Evolutionary conservation across 352 stramenopile genomes (phyloP).

Genomic region (Pythium angustatum): DNA sequence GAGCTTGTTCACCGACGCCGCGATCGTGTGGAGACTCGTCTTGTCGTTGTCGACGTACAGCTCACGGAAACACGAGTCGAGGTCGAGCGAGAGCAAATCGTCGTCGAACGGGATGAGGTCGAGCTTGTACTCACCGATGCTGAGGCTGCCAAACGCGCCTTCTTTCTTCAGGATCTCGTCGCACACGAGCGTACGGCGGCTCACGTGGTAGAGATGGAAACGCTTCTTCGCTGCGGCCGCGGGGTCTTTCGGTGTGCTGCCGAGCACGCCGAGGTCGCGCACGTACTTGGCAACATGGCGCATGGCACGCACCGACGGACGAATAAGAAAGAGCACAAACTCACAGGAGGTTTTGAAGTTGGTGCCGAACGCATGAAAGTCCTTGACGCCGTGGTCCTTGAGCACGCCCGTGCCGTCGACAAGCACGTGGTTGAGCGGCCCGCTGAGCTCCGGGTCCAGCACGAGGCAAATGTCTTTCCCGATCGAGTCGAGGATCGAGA

Average conservation of each 20-base stretch:
- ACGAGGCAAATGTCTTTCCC: slow-evolving; percentile 90
- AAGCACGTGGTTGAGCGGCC: slow-evolving; percentile 84
- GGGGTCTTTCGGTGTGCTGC: slow-evolving; percentile 27
- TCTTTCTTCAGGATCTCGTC: slow-evolving; percentile 92
- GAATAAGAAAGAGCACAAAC: slow-evolving; percentile 89
- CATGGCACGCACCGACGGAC: slow-evolving; percentile 72
- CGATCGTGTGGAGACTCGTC: slow-evolving; percentile 84
- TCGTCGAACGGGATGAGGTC: slow-evolving; percentile 96
- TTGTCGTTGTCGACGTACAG: slow-evolving; percentile 90
- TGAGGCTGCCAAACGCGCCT: slow-evolving; percentile 82
- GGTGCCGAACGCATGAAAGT: slow-evolving; percentile 84
- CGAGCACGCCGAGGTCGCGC: slow-evolving; percentile 43
- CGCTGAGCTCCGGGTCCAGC: slow-evolving; percentile 79
- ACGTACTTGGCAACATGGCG: slow-evolving; percentile 82
- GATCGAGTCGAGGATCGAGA: slow-evolving; percentile 81
- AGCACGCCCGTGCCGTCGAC: slow-evolving; percentile 84
- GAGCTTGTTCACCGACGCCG: slow-evolving; percentile 91
- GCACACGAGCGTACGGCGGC: slow-evolving; percentile 88
- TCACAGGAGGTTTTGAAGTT: slow-evolving; percentile 83
- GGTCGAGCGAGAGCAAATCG: slow-evolving; percentile 94
- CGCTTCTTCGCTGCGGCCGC: slow-evolving; percentile 56
- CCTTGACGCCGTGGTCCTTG: slow-evolving; percentile 85
- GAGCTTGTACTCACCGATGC: slow-evolving; percentile 90
- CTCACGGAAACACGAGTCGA: slow-evolving; percentile 84
- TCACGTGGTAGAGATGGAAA: slow-evolving; percentile 90